Base-by-base conservation (phyloP, 2,329 filamentous ascomycete species). In the Helotiales sp. region DNA sequence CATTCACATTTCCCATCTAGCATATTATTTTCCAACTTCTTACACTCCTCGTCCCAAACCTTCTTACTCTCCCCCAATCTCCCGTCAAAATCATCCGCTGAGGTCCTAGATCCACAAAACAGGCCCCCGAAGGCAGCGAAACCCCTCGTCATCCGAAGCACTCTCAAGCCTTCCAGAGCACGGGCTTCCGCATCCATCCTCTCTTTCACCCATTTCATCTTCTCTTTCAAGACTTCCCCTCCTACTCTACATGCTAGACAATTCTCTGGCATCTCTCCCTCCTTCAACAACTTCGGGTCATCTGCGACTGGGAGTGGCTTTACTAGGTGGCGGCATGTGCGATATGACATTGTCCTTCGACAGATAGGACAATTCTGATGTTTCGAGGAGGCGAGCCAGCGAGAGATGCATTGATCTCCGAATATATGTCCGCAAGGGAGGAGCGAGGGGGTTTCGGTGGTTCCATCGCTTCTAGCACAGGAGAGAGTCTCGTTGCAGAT, bases 381-480 rank as follows among this genome's bases (percentile, higher is more conserved):
- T 0, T 38, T 42, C 13, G 66, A 69, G 7, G 63, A 60, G 25
- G 62, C 54, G 0, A 70, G 54, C 68, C 68, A 70, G 1, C 63
- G 65, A 6, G 53, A 34, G 13, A 69, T 69, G 33, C 68, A 70
- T 19, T 60, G 34, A 12, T 49, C 58, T 0, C 67, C 68, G 44
- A 70, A 70, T 27, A 63, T 48, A 33, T 70, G 68, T 2, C 56
- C 55, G 24, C 68, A 70, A 1, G 68, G 68, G 4, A 69, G 51
- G 9, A 63, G 56, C 22, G 55, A 52, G 5, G 58, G 54, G 5
- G 12, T 49, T 53, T 70, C 68, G 7, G 51, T 57, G 17, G 27
- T 40, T 8, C 59, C 62, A 44, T 67, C 65, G 7, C 17, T 6
- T 1, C 61, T 44, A 1, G 55, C 42, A 0, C 29, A 4, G 1